phyloP scores from a whole-genome alignment of 305 asterid species.

The Rubia tinctorum region DNA sequence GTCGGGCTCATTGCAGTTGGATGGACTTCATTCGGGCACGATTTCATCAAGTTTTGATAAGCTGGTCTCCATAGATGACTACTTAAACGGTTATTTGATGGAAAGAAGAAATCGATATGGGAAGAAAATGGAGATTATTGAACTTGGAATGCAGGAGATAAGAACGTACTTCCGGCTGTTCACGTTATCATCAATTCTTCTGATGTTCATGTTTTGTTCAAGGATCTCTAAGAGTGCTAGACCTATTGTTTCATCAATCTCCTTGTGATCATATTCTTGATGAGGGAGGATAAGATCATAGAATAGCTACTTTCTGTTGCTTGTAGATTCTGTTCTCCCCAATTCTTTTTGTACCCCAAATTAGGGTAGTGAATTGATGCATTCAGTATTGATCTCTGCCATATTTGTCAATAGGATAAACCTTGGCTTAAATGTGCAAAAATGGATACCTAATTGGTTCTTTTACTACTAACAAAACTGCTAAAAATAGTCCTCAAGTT shows the following conservation, averaged over 20 bases:
- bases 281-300: not conserved
- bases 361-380: not conserved
- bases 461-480: not conserved
- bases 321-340: constrained; percentile 9
- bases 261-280: constrained; percentile 36
- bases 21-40: constrained; percentile 54
- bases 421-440: too few species aligned
- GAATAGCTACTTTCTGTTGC: not conserved
- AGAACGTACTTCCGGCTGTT: too few species aligned
- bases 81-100: constrained; percentile 78
- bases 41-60: constrained; percentile 49
- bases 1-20: constrained; percentile 62
- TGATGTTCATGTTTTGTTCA: constrained; percentile 91
- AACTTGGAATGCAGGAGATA: too few species aligned
- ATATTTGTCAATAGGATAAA: not conserved
- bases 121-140: too few species aligned
- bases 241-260: constrained; percentile 70
- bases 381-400: not conserved
- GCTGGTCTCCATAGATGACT: constrained; percentile 83
- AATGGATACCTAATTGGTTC: too few species aligned
- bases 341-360: not conserved
- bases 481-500: not conserved
- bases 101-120: constrained; percentile 5
- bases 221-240: constrained; percentile 85
- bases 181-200: too few species aligned